Evolutionary conservation across 306 rosid genomes (phyloP), one percentile per base, ranked within the genome.

Genomic region (Vicia faba): DNA sequence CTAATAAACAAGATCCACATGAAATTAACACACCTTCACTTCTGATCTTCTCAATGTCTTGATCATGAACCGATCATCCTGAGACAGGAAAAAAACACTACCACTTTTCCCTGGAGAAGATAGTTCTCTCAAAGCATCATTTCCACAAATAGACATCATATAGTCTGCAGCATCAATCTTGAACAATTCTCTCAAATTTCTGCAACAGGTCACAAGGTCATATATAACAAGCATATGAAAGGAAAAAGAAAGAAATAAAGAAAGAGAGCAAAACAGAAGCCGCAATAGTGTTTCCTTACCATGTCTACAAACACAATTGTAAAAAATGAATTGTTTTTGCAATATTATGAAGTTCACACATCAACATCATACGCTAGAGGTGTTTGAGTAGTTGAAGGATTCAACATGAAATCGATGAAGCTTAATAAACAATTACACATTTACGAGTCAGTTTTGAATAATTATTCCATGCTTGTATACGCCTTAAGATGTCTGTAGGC

Each of bases 41-140:
- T 93, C 99, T 43, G 97, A 93, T 86, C 89, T 88, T 61, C 99
- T 83, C 62, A 93, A 87, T 19, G 99, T 93, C 86, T 93, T 93
- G 76, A 93, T 90, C 92, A 93, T 93, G 86, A 93, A 93, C 49
- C 90, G 96, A 68, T 93, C 99, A 79, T 93, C 99, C 70, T 93
- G 99, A 70, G 99, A 93, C 71, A 90, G 74, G 82, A 93, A 93
- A 79, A 93, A 93, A 72, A 93, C 97, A 51, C 99, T 93, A 9
- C 99, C 99, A 79, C 99, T 93, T 83, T 93, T 93, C 76, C 99
- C 99, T 31, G 99, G 97, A 76, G 97, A 90, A 80, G 97, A 90
- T 54, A 95, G 88, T 75, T 95, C 97, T 78, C 99, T 86, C 26
- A 95, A 86, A 69, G 99, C 88, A 81, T 95, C 99, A 83, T 90